Evolutionary conservation across 75 land plant genomes (phyloP).

Genomic region (Gnetum montanum): DNA sequence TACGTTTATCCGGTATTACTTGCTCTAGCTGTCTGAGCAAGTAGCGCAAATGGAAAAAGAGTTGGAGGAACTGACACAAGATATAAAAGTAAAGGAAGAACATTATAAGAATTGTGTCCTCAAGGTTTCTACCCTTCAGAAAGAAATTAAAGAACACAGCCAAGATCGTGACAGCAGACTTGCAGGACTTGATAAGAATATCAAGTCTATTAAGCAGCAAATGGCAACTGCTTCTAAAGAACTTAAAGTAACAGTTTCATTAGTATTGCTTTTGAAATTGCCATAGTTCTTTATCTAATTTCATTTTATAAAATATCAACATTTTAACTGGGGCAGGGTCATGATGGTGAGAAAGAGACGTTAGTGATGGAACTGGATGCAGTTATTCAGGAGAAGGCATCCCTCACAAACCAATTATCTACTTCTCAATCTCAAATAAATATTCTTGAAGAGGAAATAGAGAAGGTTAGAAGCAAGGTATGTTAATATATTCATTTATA

Average conservation of each 20-base stretch:
- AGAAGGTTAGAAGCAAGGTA: conserved; percentile 52
- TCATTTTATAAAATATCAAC: background rate
- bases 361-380: conserved; percentile 88
- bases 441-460: conserved; percentile 42
- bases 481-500: background rate
- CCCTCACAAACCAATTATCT: conserved; percentile 46
- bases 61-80: conserved; percentile 46
- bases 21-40: conserved; percentile 55
- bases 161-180: conserved; percentile 58
- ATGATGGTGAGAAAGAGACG: conserved; percentile 79
- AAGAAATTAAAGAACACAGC: conserved; percentile 53
- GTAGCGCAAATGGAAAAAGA: conserved; percentile 68
- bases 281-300: background rate
- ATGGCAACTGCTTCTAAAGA: conserved; percentile 60
- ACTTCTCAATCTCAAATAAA: conserved; percentile 42
- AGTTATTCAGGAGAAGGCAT: conserved; percentile 49
- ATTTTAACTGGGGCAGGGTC: conserved; percentile 35
- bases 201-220: conserved; percentile 57
- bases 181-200: conserved; percentile 49
- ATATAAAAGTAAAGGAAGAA: conserved; percentile 38
- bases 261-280: conserved; percentile 1
- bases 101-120: conserved; percentile 31
- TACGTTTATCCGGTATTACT: too few relatives aligned
- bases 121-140: conserved; percentile 42
- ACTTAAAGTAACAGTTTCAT: conserved; percentile 44